A percentile compares a stretch with the other conserved stretches of the same genome.
Conservation (phyloP, 352 stramenopile genomes). For the Phytopythium aichiense region DNA sequence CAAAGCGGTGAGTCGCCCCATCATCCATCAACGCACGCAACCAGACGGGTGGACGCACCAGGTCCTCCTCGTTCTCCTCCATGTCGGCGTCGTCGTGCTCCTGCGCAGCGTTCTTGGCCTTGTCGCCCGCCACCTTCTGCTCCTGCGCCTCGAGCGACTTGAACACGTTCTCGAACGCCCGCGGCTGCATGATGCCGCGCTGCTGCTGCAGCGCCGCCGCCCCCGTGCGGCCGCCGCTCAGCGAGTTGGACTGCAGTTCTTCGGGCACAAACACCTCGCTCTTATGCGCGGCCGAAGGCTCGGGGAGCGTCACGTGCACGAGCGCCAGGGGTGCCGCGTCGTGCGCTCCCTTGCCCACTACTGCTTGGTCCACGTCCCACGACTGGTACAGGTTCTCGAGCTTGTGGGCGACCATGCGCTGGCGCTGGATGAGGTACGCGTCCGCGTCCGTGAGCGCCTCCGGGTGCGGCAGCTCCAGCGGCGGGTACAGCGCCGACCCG, state of each 20-base stretch:
- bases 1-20: not conserved
- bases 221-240: conserved; percentile 33
- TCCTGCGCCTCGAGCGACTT: conserved; percentile 68
- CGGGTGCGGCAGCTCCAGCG: conserved; percentile 56
- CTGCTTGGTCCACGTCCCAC: conserved; percentile 39
- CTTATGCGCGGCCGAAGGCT: conserved; percentile 27
- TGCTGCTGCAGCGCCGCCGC: conserved; percentile 11
- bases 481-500: conserved; percentile 48
- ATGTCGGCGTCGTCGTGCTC: conserved; percentile 48
- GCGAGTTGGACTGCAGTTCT: conserved; percentile 52
- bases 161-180: conserved; percentile 66
- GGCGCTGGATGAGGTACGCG: conserved; percentile 65
- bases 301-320: conserved; percentile 61
- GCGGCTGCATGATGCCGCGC: conserved; percentile 55
- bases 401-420: conserved; percentile 64
- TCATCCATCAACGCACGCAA: not conserved
- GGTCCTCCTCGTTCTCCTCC: conserved; percentile 62
- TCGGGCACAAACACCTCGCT: conserved; percentile 61
- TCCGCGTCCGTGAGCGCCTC: conserved; percentile 50
- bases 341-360: conserved; percentile 12
- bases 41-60: conserved; percentile 16
- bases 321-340: conserved; percentile 34
- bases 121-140: conserved; percentile 40
- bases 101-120: conserved; percentile 37
- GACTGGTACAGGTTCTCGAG: conserved; percentile 65